phyloP scores from a whole-genome alignment of 1,284 basidiomycete species.

The Malassezia arunalokei region DNA sequence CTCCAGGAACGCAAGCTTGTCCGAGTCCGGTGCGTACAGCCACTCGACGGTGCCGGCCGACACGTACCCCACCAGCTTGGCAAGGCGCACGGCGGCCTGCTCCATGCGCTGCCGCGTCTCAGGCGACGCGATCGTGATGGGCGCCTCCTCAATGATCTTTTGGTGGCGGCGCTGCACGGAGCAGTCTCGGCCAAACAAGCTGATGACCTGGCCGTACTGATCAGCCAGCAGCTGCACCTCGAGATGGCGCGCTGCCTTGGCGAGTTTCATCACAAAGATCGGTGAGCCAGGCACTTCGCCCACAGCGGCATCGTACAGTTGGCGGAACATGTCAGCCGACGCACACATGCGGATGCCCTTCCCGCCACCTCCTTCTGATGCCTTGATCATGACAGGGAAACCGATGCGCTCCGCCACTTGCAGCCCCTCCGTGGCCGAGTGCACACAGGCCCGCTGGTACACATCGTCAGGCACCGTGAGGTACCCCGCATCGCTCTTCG shows the following conservation, averaged over 20 bases:
- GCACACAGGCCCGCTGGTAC: slow-evolving; percentile 80
- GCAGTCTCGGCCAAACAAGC: slow-evolving; percentile 96
- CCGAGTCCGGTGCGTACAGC: slow-evolving; percentile 85
- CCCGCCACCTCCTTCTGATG: slow-evolving; percentile 94
- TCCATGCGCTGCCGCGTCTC: slow-evolving; percentile 85
- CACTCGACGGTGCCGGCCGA: slow-evolving; percentile 98
- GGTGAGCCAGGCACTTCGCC: slow-evolving; percentile 94
- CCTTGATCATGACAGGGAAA: slow-evolving; percentile 99
- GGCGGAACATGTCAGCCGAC: slow-evolving; percentile 68
- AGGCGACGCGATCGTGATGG: slow-evolving; percentile 75
- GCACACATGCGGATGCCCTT: slow-evolving; percentile 57
- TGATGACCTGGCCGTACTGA: slow-evolving; percentile 98
- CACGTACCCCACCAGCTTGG: slow-evolving; percentile 97
- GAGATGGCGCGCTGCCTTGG: slow-evolving; percentile 88
- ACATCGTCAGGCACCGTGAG: slow-evolving; percentile 86
- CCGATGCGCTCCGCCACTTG: slow-evolving; percentile 75
- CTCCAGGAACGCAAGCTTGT: slow-evolving; percentile 93
- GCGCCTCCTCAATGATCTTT: slow-evolving; percentile 99
- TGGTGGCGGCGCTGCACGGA: slow-evolving; percentile 99
- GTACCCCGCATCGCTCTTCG: slow-evolving; percentile 73
- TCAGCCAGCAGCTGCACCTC: slow-evolving; percentile 98
- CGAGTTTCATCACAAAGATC: slow-evolving; percentile 99
- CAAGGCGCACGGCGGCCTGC: slow-evolving; percentile 88
- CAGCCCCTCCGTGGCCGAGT: slow-evolving; percentile 76
- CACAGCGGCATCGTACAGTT: slow-evolving; percentile 80